These are phyloP conservation scores for Arthrobotrys musiformis DNA, from an alignment of 2,329 filamentous ascomycete species.

Conservation along the genomic window DNA sequence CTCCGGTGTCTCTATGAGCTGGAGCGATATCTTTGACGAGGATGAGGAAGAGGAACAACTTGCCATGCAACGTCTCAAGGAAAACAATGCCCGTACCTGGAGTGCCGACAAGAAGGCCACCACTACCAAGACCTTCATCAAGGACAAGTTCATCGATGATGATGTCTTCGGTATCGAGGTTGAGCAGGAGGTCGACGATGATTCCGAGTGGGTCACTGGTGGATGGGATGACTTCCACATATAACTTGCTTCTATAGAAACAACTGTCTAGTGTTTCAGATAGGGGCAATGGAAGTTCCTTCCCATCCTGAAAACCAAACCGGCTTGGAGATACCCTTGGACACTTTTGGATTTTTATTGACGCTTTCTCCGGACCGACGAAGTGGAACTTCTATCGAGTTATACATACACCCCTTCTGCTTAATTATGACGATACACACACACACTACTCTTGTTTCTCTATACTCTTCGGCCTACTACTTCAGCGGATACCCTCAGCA, in stretches of 20 bases:
- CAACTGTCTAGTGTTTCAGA: constrained; percentile 27
- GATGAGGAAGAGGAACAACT: constrained; percentile 81
- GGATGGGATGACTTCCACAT: constrained; percentile 71
- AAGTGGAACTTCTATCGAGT: constrained; percentile 30
- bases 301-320: constrained; percentile 61
- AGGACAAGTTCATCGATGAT: constrained; percentile 65
- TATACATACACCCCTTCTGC: constrained; percentile 17
- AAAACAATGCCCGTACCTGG: constrained; percentile 74
- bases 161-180: constrained; percentile 64
- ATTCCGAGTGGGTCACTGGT: constrained; percentile 91
- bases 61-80: constrained; percentile 68
- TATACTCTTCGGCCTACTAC: constrained; percentile 26
- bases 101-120: constrained; percentile 70
- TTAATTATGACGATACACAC: constrained; percentile 37
- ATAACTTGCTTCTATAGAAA: constrained; percentile 22
- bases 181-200: constrained; percentile 64
- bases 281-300: constrained; percentile 18
- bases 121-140: constrained; percentile 61
- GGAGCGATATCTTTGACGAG: constrained; percentile 98
- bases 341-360: constrained; percentile 8
- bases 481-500: constrained; percentile 39
- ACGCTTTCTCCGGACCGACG: constrained; percentile 25
- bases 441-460: constrained; percentile 49
- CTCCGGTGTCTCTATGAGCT: constrained; percentile 87
- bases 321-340: constrained; percentile 53